These are phyloP conservation scores for Perilla frutescens DNA, from an alignment of 257 asterid species.

Conservation along the genomic window DNA sequence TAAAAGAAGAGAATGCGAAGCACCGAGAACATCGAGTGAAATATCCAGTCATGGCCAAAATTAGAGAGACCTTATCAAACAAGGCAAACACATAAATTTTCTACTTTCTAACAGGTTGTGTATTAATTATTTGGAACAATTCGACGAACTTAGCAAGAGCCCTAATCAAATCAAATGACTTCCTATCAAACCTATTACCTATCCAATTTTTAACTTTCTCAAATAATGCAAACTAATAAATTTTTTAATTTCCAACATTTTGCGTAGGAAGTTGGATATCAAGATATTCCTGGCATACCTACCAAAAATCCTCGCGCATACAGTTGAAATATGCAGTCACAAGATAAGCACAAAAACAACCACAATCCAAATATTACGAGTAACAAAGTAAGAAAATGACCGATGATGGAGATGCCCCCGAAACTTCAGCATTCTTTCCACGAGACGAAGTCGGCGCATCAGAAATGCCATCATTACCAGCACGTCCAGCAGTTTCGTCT, in stretches of 20 bases:
- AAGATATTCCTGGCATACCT: neutral
- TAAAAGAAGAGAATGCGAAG: neutral
- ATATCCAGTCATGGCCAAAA: neutral
- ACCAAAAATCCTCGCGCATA: neutral
- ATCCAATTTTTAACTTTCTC: neutral
- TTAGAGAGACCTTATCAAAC: neutral
- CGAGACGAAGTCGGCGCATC: slow-evolving; percentile 49
- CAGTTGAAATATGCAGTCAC: neutral
- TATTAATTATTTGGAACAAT: neutral
- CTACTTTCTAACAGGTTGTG: neutral
- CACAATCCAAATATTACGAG: slow-evolving; percentile 7
- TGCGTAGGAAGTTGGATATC: neutral
- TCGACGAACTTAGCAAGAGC: neutral
- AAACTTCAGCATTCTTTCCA: slow-evolving; percentile 40
- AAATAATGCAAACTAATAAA: neutral
- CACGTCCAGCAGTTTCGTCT: slow-evolving; percentile 29
- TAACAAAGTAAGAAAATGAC: slow-evolving; percentile 27
- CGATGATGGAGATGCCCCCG: slow-evolving; percentile 40
- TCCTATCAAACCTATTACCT: neutral
- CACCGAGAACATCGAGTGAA: neutral
- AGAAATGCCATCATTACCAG: slow-evolving; percentile 38
- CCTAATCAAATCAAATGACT: neutral
- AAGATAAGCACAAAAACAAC: slow-evolving; percentile 6
- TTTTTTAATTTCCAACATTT: neutral
- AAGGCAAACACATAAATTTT: neutral